Percentiles rank a stretch among this genome's conserved stretches.
phyloP scores from a whole-genome alignment of 306 rosid genomes.

The Cicer pinnatifidum region DNA sequence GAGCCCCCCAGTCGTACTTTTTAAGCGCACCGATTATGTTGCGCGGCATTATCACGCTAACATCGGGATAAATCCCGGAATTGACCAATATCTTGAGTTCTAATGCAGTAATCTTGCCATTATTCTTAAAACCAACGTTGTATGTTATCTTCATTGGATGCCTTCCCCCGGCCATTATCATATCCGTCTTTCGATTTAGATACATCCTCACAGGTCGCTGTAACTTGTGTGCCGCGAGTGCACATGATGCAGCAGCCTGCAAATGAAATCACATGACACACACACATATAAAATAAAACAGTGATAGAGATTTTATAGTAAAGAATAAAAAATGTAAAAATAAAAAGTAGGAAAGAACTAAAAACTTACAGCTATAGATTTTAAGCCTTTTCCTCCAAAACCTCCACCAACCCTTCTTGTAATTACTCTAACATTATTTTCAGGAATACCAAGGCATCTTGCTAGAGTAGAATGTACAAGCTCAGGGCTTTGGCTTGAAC shows the following conservation, averaged over 20 bases:
- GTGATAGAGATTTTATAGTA: slow-evolving; percentile 17
- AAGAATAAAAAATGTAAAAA: neutral
- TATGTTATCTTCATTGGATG: slow-evolving; percentile 88
- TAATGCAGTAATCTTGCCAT: slow-evolving; percentile 81
- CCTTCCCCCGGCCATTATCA: slow-evolving; percentile 92
- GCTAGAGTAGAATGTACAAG: slow-evolving; percentile 59
- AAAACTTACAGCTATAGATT: slow-evolving; percentile 66
- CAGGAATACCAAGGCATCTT: slow-evolving; percentile 76
- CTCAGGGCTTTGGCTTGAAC: slow-evolving; percentile 70
- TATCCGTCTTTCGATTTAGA: slow-evolving; percentile 80
- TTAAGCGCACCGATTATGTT: slow-evolving; percentile 57
- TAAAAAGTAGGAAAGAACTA: neutral
- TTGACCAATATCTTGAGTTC: slow-evolving; percentile 68
- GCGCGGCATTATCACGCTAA: slow-evolving; percentile 60
- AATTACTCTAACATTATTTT: slow-evolving; percentile 81
- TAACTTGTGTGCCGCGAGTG: slow-evolving; percentile 80
- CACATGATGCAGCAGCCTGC: slow-evolving; percentile 81
- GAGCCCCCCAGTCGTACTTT: slow-evolving; percentile 91
- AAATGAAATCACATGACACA: slow-evolving; percentile 6
- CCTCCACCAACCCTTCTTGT: slow-evolving; percentile 97
- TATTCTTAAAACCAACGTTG: slow-evolving; percentile 76
- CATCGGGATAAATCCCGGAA: slow-evolving; percentile 65
- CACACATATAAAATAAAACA: neutral
- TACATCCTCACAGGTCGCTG: slow-evolving; percentile 71
- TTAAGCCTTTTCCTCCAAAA: slow-evolving; percentile 75